phyloP scores from a whole-genome alignment of 2,329 filamentous ascomycete genomes.

The Dactylellina parvicollis region DNA sequence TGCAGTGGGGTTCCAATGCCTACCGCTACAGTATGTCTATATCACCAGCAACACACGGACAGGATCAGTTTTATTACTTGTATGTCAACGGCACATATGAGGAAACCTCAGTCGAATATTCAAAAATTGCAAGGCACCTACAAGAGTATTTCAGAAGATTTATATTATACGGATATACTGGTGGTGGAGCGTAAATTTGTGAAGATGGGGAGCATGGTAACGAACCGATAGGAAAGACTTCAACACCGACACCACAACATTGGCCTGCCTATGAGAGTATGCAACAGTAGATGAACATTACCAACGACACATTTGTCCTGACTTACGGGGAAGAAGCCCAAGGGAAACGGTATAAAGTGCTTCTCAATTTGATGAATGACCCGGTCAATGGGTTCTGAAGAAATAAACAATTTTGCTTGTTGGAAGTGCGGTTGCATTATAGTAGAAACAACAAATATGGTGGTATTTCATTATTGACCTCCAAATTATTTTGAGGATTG shows the following conservation, averaged over 20 bases:
- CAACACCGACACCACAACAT: background rate
- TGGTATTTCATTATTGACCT: too few relatives aligned
- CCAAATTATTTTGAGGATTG: too few relatives aligned
- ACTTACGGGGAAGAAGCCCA: background rate
- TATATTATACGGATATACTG: background rate
- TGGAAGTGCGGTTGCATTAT: too few relatives aligned
- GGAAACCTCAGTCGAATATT: background rate
- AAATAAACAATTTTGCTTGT: too few relatives aligned
- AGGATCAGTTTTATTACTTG: conserved; percentile 1
- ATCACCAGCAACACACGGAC: background rate
- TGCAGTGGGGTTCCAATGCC: background rate
- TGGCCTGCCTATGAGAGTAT: background rate
- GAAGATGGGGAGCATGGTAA: background rate
- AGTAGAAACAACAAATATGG: too few relatives aligned
- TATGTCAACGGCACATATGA: background rate
- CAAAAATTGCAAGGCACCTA: background rate
- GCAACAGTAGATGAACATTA: background rate
- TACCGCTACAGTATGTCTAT: conserved; percentile 2
- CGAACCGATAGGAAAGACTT: background rate
- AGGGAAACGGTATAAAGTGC: background rate
- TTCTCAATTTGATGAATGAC: background rate
- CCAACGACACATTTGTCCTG: background rate
- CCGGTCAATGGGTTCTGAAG: background rate
- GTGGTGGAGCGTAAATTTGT: background rate
- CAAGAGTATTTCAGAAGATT: background rate